phyloP scores from a whole-genome alignment of 495 filamentous ascomycete species.

The Penicillium salamii region DNA sequence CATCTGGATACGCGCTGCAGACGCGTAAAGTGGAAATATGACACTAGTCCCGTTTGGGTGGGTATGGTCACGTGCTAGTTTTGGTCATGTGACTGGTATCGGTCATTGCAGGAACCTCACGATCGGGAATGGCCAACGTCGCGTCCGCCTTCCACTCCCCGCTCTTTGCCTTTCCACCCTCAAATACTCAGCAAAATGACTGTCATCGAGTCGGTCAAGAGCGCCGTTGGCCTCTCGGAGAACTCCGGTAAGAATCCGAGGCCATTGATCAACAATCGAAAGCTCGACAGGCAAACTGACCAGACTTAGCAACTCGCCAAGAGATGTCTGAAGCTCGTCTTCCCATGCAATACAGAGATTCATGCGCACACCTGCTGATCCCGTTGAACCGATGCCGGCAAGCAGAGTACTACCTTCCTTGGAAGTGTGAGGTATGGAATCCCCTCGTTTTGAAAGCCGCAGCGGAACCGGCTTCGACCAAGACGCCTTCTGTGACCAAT shows the following conservation, averaged over 20 bases:
- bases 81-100: slow-evolving; percentile 28
- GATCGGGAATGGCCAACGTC: slow-evolving; percentile 32
- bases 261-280: slow-evolving; percentile 20
- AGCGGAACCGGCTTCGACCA: background rate
- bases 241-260: slow-evolving; percentile 37
- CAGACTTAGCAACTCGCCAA: slow-evolving; percentile 66
- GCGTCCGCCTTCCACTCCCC: slow-evolving; percentile 19
- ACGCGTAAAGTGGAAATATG: slow-evolving; percentile 25
- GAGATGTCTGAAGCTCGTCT: slow-evolving; percentile 90
- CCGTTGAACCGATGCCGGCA: slow-evolving; percentile 92
- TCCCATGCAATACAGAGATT: slow-evolving; percentile 87
- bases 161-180: slow-evolving; percentile 11
- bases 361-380: slow-evolving; percentile 89
- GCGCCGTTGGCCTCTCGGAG: slow-evolving; percentile 48
- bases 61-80: slow-evolving; percentile 11
- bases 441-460: background rate
- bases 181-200: slow-evolving; percentile 37
- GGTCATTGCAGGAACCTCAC: slow-evolving; percentile 31
- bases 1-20: slow-evolving; percentile 18
- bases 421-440: slow-evolving; percentile 88
- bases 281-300: slow-evolving; percentile 22
- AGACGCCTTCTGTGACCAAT: background rate
- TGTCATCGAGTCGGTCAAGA: slow-evolving; percentile 53
- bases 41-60: slow-evolving; percentile 26
- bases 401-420: slow-evolving; percentile 90